Evolutionary conservation across 2,329 filamentous ascomycete genomes (phyloP), one percentile per base, ranked within the genome.

Genomic region (Fonsecaea pedrosoi): DNA sequence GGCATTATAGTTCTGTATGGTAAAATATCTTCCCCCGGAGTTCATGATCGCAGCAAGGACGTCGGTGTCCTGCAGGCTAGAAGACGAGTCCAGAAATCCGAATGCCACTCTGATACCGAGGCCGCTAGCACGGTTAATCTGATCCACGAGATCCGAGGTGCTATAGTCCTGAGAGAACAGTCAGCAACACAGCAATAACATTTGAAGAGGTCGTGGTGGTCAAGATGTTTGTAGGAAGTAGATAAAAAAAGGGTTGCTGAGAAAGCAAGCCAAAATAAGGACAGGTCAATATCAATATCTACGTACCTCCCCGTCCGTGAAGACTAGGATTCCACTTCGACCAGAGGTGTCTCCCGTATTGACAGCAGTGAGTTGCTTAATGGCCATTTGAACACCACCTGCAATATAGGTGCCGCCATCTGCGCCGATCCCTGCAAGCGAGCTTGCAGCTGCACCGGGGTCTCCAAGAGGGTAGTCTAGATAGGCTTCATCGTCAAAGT

Each of bases 401-500:
- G 45, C 45, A 10, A 50, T 50, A 13, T 50, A 50, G 18, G 45
- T 50, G 45, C 45, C 45, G 9, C 45, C 45, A 12, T 50, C 45
- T 50, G 18, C 45, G 18, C 45, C 45, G 45, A 50, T 50, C 7
- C 25, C 18, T 12, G 45, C 18, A 12, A 50, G 45, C 45, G 45
- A 25, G 21, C 45, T 50, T 1, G 45, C 45, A 50, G 45, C 45
- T 21, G 18, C 45, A 25, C 21, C 45, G 45, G 45, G 45, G 8
- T 50, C 45, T 50, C 45, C 45, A 50, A 50, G 45, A 7, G 45
- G 45, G 21, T 50, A 50, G 45, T 50, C 45, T 18, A 50, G 45
- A 13, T 50, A 50, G 45, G 45, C 45, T 30, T 50, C 21, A 18
- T 50, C 45, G 45, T 50, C 45, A 50, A 50, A 50, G 45, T 50